These are phyloP conservation scores for Debaryomyces tyrocola DNA, from an alignment of 805 yeast genomes.

Conservation along the genomic window DNA sequence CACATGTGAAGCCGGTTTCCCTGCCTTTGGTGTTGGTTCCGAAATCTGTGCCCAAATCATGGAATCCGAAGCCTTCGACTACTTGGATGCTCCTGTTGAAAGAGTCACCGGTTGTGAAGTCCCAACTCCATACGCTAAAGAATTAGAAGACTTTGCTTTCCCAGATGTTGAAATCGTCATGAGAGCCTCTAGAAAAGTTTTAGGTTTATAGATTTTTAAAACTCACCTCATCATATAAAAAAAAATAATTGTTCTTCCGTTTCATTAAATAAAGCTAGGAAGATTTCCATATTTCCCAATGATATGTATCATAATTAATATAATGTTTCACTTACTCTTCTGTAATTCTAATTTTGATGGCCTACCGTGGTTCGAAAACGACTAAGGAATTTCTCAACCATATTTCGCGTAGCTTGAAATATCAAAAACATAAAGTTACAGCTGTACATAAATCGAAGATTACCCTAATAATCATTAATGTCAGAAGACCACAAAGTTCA, in stretches of 20 bases:
- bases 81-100: slow-evolving; percentile 97
- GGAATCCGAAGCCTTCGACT: slow-evolving; percentile 98
- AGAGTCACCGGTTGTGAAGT: slow-evolving; percentile 99
- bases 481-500: slow-evolving; percentile 14
- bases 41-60: slow-evolving; percentile 96
- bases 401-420: too few species aligned
- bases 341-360: neutral
- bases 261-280: neutral
- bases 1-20: slow-evolving; percentile 97
- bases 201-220: slow-evolving; percentile 51
- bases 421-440: too few species aligned
- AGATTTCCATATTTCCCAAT: neutral
- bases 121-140: slow-evolving; percentile 97
- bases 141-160: slow-evolving; percentile 97
- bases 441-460: too few species aligned
- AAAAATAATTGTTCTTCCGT: neutral
- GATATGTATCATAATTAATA: neutral
- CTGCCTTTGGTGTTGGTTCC: slow-evolving; percentile 97
- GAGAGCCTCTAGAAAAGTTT: slow-evolving; percentile 80
- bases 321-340: neutral
- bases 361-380: too few species aligned
- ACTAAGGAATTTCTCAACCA: too few species aligned
- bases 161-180: slow-evolving; percentile 91
- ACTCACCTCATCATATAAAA: neutral
- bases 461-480: neutral